These are phyloP conservation scores for Lagerstroemia fauriei DNA, from an alignment of 441 rosid genomes.

Conservation along the genomic window DNA sequence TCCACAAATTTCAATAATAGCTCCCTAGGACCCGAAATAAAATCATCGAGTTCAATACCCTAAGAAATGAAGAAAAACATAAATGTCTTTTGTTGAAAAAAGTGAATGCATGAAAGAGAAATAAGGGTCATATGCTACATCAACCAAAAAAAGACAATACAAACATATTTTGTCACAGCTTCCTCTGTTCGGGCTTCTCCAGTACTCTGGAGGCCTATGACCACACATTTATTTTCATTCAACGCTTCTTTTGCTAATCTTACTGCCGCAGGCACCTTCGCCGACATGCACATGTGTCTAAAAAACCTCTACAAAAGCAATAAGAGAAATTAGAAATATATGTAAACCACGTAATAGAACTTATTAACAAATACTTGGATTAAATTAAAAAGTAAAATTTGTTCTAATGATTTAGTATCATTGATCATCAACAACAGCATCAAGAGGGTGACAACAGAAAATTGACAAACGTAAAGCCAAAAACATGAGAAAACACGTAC, in stretches of 20 bases:
- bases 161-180: constrained; percentile 95
- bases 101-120: neutral
- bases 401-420: neutral
- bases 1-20: constrained; percentile 93
- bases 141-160: constrained; percentile 28
- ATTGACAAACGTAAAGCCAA: constrained; percentile 3
- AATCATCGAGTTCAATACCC: constrained; percentile 99
- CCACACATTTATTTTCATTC: constrained; percentile 77
- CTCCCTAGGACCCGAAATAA: constrained; percentile 97
- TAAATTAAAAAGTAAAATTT: neutral
- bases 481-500: constrained; percentile 43
- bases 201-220: constrained; percentile 97
- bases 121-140: neutral
- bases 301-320: constrained; percentile 80
- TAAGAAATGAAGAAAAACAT: constrained; percentile 32
- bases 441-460: constrained; percentile 9
- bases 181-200: constrained; percentile 99
- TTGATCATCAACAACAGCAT: neutral
- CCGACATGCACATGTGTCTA: constrained; percentile 98
- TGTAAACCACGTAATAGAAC: neutral
- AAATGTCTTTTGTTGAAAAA: constrained; percentile 12
- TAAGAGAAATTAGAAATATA: constrained; percentile 19
- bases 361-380: neutral
- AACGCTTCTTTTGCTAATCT: constrained; percentile 85
- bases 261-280: constrained; percentile 93